Evolutionary conservation across 2,329 filamentous ascomycete species (phyloP).

Genomic region (Plectosphaerella plurivora): DNA sequence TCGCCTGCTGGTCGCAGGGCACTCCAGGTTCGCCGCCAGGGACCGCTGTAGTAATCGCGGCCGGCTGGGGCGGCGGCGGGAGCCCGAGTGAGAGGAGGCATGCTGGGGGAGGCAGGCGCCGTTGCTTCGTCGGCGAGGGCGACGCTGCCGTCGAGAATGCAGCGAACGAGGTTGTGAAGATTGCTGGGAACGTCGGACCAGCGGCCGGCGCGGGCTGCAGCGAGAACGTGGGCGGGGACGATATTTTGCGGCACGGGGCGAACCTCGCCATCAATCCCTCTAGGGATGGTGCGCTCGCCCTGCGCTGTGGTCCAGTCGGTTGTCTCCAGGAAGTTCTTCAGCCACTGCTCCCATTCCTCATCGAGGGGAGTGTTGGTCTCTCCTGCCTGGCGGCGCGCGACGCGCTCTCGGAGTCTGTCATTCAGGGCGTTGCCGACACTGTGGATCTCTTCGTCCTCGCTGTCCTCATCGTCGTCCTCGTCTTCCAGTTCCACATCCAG

Average conservation of each 20-base stretch:
- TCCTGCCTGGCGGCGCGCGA: conserved; percentile 58
- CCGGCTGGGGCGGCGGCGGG: conserved; percentile 1
- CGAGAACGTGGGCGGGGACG: conserved; percentile 48
- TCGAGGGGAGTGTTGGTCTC: conserved; percentile 56
- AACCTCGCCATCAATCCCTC: conserved; percentile 23
- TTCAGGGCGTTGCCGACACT: conserved; percentile 61
- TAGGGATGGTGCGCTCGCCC: conserved; percentile 24
- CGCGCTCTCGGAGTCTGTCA: conserved; percentile 59
- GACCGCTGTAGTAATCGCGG: conserved; percentile 6
- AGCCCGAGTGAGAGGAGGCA: conserved; percentile 3
- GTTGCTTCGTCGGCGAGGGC: conserved; percentile 4
- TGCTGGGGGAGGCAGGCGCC: background rate
- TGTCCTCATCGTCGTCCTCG: conserved; percentile 41
- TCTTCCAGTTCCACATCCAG: conserved; percentile 29
- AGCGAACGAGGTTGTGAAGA: conserved; percentile 47
- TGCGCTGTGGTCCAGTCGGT: conserved; percentile 47
- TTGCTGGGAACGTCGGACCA: conserved; percentile 56
- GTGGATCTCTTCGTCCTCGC: conserved; percentile 45
- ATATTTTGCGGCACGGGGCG: conserved; percentile 26
- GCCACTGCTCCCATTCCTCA: conserved; percentile 71
- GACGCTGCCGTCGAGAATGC: conserved; percentile 36
- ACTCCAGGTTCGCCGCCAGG: conserved; percentile 20
- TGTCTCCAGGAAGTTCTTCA: conserved; percentile 65
- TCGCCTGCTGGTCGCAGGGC: conserved; percentile 35
- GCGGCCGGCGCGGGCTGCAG: conserved; percentile 48